phyloP scores from a whole-genome alignment of 2,329 filamentous ascomycete genomes.

The Beauveria sp. region DNA sequence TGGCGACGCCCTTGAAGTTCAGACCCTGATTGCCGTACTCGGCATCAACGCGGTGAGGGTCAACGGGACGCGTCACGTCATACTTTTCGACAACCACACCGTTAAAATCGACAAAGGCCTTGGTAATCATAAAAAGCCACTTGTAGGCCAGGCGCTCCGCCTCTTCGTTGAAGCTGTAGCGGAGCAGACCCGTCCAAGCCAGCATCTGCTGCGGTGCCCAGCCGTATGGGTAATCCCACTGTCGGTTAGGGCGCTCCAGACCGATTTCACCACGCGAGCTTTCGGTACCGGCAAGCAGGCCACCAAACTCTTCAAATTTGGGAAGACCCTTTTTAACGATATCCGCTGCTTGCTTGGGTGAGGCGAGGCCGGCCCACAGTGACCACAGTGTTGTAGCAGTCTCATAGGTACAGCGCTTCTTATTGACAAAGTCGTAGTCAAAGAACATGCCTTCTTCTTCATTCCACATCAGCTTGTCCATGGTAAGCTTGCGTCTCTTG shows the following conservation, averaged over 20 bases:
- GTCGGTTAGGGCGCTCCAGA: slow-evolving; percentile 80
- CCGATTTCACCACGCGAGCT: slow-evolving; percentile 76
- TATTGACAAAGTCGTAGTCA: slow-evolving; percentile 83
- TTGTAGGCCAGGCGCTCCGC: slow-evolving; percentile 87
- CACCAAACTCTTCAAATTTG: slow-evolving; percentile 80
- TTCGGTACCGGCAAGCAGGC: slow-evolving; percentile 82
- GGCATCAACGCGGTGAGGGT: slow-evolving; percentile 89
- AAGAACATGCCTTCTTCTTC: slow-evolving; percentile 93
- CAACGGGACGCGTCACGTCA: slow-evolving; percentile 82
- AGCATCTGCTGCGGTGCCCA: slow-evolving; percentile 99
- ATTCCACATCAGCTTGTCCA: slow-evolving; percentile 93
- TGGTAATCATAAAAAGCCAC: slow-evolving; percentile 98
- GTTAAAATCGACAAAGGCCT: slow-evolving; percentile 97
- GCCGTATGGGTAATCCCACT: slow-evolving; percentile 97
- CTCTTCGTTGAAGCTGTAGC: slow-evolving; percentile 87
- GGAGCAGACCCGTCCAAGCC: slow-evolving; percentile 85
- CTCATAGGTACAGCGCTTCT: slow-evolving; percentile 78
- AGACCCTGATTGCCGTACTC: slow-evolving; percentile 97
- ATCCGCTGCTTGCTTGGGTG: slow-evolving; percentile 74
- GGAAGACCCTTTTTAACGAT: slow-evolving; percentile 78
- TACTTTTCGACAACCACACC: slow-evolving; percentile 99
- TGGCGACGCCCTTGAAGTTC: slow-evolving; percentile 91
- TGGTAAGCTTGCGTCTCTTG: slow-evolving; percentile 71
- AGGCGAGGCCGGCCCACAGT: slow-evolving; percentile 87
- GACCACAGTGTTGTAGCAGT: slow-evolving; percentile 94